phyloP scores from a whole-genome alignment of 2,329 filamentous ascomycete genomes.

The Colletotrichum sp. region DNA sequence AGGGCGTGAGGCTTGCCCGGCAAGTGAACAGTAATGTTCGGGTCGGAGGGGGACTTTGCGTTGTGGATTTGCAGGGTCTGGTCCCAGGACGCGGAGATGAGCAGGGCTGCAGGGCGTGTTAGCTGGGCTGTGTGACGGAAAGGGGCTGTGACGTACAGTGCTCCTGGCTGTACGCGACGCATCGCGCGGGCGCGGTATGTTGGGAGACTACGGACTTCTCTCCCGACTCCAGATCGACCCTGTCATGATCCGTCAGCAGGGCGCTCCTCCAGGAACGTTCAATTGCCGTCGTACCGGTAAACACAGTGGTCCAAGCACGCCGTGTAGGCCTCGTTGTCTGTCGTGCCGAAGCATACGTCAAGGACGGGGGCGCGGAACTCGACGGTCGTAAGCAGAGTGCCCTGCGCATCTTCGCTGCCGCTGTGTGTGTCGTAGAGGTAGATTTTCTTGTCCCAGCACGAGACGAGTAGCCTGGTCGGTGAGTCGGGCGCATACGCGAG shows the following conservation, averaged over 20 bases:
- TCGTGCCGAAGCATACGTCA: constrained; percentile 87
- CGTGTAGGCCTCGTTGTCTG: constrained; percentile 83
- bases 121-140: neutral
- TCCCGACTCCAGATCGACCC: constrained; percentile 73
- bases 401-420: constrained; percentile 60
- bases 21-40: constrained; percentile 71
- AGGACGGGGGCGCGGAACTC: constrained; percentile 86
- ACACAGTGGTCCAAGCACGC: constrained; percentile 89
- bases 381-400: constrained; percentile 73
- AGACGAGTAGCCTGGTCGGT: constrained; percentile 80
- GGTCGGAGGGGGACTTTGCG: constrained; percentile 54
- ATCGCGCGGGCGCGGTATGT: constrained; percentile 81
- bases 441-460: constrained; percentile 92
- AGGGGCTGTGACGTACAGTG: constrained; percentile 58
- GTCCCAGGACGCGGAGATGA: constrained; percentile 95
- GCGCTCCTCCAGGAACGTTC: neutral
- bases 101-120: constrained; percentile 55
- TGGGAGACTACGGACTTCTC: constrained; percentile 78
- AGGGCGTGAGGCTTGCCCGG: constrained; percentile 91
- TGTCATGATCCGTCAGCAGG: constrained; percentile 23
- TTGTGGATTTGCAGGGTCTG: constrained; percentile 86
- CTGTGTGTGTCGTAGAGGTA: constrained; percentile 82
- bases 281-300: constrained; percentile 59
- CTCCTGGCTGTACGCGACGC: constrained; percentile 79
- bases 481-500: constrained; percentile 83